Evolutionary conservation across 2,329 filamentous ascomycete genomes (phyloP), one percentile per base, ranked within the genome.

Genomic region (Apiospora phragmitis): DNA sequence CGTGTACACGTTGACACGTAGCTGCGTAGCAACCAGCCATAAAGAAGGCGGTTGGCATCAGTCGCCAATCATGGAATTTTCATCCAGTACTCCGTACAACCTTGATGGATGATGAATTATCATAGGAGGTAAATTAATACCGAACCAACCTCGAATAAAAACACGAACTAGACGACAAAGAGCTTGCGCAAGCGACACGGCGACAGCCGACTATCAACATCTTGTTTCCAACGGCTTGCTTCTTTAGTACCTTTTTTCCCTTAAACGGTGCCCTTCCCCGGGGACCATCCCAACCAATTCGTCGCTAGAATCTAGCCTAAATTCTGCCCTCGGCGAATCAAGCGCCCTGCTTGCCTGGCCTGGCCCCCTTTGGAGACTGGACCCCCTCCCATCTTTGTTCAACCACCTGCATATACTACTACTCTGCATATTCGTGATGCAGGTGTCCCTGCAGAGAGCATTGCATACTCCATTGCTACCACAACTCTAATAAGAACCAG

Each of bases 401-500:
- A 55, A 55, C 49, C 49, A 55, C 29, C 51, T 59, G 51, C 51
- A 59, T 59, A 59, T n/a, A 55, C n/a, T 49, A 49, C n/a, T 32
- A 18, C 29, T 62, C 55, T 62, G 55, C 55, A 62, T 62, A 38
- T 35, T n/a, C 4, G 32, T 29, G 55, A 62, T 62, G 55, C 55
- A 62, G 5, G 55, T 62, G 55, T 62, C 55, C 55, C 55, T 62
- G 55, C 55, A 62, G 55, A 32, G 51, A 14, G 51, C 51, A 59
- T 59, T 35, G 51, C 51, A 59, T 59, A 32, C 43, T 38, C 55
- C 55, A 62, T 62, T 62, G 14, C 55, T n/a, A 62, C 55, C 55
- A 62, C 55, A 62, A 62, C 55, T 62, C 12, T n/a, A 62, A 62
- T 38, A 62, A 38, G 55, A 38, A 62, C 55, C 55, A 62, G 55